Evolutionary conservation across 225 moss, liverwort and hornwort species (phyloP), one percentile per base, ranked within the genome.

Genomic region (Antitrichia curtipendula): DNA sequence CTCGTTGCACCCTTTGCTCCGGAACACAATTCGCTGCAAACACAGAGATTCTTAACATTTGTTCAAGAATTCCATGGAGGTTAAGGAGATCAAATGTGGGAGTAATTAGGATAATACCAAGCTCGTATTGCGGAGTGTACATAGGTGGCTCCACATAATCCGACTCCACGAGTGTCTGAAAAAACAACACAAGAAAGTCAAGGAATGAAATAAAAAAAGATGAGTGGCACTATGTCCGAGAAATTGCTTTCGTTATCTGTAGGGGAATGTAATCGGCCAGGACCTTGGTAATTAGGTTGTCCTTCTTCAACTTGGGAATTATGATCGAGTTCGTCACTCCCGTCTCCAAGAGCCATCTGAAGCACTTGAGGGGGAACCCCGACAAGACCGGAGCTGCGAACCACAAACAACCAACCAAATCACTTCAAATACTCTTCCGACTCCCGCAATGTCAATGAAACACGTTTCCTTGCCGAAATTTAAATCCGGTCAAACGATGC

Each of bases 251-350:
- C 47, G 12, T 41, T 64, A 18, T 40, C 22, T 70, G 17, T 6
- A 41, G 20, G 34, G 69, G 52, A 45, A 43, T 49, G 43, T 56
- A 82, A 36, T 62, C 63, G 32, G 49, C 34, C 58, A 59, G 36
- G 75, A 98, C 96, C 98, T 94, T 95, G 8, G 96, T 96, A 47
- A 98, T 94, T 15, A 94, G 89, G 87, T 98, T 98, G 90, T 98
- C 96, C 80, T 87, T 95, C 91, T 96, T 96, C 85, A 98, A 31
- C 87, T 95, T 96, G 84, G 96, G 94, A 89, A 93, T 84, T 32
- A 98, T 7, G 25, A 94, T 34, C 64, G 94, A 91, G 77, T 91
- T 24, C 16, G 94, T 96, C 38, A 96, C 68, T 57, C 94, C 90
- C 53, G 94, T 92, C 88, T 96, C 96, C 87, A 98, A 54, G 85